These are phyloP conservation scores for Sergeia podlipaevii DNA, from an alignment of 208 protist species.

Conservation along the genomic window DNA sequence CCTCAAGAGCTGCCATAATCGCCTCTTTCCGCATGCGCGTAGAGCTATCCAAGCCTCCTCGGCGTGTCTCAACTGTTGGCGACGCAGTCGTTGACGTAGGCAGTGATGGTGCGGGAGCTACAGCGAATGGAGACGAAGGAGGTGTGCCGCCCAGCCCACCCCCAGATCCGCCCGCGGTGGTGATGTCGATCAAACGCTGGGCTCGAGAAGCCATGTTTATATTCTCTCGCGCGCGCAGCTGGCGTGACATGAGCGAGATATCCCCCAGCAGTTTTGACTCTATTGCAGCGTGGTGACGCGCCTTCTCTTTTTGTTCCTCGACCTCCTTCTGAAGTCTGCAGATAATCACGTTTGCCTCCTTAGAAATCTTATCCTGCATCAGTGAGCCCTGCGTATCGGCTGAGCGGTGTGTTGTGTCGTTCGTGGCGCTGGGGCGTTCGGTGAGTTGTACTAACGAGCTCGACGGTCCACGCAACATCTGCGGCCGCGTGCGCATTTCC, in stretches of 20 bases:
- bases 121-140: no score
- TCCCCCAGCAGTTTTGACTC: conserved; percentile 47
- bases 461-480: conserved; percentile 16
- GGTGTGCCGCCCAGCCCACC: conserved; percentile 4
- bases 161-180: neutral
- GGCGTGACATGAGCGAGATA: conserved; percentile 27
- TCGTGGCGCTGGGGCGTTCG: neutral
- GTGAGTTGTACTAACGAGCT: conserved; percentile 21
- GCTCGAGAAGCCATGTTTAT: conserved; percentile 19
- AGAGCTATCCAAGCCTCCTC: neutral
- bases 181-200: conserved; percentile 18
- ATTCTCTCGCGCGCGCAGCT: conserved; percentile 35
- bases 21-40: neutral
- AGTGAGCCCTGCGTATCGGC: neutral
- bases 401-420: neutral
- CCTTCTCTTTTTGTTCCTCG: conserved; percentile 16
- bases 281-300: conserved; percentile 18
- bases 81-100: no score
- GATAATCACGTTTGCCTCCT: neutral
- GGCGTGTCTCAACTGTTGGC: no score
- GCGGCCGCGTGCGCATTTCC: conserved; percentile 6
- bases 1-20: neutral
- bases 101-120: neutral
- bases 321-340: neutral
- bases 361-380: no score